Conservation (phyloP, 805 yeast species). For the Ogataea nonfermentans region DNA sequence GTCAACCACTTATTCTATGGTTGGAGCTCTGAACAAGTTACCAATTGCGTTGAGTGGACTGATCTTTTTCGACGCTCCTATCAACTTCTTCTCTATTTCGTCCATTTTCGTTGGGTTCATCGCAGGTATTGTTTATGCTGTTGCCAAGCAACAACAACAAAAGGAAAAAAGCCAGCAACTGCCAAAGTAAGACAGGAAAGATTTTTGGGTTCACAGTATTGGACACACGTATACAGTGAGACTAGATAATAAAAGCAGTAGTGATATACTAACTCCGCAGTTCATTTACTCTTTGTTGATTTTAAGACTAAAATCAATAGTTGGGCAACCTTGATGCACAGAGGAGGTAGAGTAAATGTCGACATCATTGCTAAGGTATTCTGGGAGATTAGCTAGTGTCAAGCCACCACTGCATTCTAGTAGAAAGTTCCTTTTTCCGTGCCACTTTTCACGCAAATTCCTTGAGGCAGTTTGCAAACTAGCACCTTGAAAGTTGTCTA, state of each 20-base stretch:
- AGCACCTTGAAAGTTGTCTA: conserved; percentile 78
- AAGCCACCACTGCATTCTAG: conserved; percentile 94
- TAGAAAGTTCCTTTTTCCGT: conserved; percentile 48
- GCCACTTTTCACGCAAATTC: conserved; percentile 57
- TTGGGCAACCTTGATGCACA: conserved; percentile 86
- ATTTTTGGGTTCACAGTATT: not conserved
- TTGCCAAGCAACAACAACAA: conserved; percentile 89
- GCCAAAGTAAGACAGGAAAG: conserved; percentile 30
- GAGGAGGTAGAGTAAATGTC: conserved; percentile 90
- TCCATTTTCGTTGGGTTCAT: conserved; percentile 92
- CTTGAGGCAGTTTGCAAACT: conserved; percentile 64
- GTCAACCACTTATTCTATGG: conserved; percentile 98
- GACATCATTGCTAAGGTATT: conserved; percentile 70
- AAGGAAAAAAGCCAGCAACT: conserved; percentile 38
- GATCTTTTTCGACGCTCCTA: conserved; percentile 91
- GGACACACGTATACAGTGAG: conserved; percentile 3
- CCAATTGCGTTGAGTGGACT: conserved; percentile 97
- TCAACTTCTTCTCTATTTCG: conserved; percentile 83
- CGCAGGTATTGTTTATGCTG: conserved; percentile 94
- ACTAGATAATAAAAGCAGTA: not conserved
- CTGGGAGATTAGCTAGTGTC: conserved; percentile 60
- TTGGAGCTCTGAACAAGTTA: conserved; percentile 96
- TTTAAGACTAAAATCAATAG: conserved; percentile 83
- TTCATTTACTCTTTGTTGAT: conserved; percentile 34
- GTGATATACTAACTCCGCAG: not conserved